Conservation (phyloP, 352 stramenopile species). For the Thalassiosira livingstoniorum region DNA sequence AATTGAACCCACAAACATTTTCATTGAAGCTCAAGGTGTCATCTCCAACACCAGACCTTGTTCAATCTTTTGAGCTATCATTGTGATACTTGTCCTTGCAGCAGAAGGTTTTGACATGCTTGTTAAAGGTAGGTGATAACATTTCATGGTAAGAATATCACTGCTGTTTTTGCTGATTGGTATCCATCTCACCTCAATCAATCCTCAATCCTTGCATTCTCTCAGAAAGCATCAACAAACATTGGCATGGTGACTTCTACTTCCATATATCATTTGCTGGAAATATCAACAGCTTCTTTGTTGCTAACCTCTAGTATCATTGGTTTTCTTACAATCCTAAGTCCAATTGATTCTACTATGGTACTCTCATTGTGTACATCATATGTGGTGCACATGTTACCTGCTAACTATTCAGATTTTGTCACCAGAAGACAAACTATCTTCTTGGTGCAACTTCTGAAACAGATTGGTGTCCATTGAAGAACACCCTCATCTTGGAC, state of each 20-base stretch:
- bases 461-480: slow-evolving; percentile 19
- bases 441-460: slow-evolving; percentile 25
- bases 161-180: neutral
- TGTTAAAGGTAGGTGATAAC: neutral
- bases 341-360: slow-evolving; percentile 13
- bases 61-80: neutral
- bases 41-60: slow-evolving; percentile 7
- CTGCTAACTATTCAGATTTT: slow-evolving; percentile 19
- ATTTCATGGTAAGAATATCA: slow-evolving; percentile 3
- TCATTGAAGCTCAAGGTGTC: no score
- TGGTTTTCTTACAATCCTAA: slow-evolving; percentile 25
- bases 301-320: slow-evolving; percentile 21
- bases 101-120: neutral
- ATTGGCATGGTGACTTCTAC: slow-evolving; percentile 46
- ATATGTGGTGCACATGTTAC: slow-evolving; percentile 5
- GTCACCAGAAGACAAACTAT: slow-evolving; percentile 1
- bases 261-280: slow-evolving; percentile 39
- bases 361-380: slow-evolving; percentile 18
- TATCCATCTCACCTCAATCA: neutral
- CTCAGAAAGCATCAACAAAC: neutral
- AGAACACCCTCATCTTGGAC: slow-evolving; percentile 1
- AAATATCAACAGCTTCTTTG: slow-evolving; percentile 24
- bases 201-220: neutral
- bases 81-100: neutral
- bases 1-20: no score